Evolutionary conservation across 805 yeast genomes (phyloP).

Genomic region (Ogataea pilisensis): DNA sequence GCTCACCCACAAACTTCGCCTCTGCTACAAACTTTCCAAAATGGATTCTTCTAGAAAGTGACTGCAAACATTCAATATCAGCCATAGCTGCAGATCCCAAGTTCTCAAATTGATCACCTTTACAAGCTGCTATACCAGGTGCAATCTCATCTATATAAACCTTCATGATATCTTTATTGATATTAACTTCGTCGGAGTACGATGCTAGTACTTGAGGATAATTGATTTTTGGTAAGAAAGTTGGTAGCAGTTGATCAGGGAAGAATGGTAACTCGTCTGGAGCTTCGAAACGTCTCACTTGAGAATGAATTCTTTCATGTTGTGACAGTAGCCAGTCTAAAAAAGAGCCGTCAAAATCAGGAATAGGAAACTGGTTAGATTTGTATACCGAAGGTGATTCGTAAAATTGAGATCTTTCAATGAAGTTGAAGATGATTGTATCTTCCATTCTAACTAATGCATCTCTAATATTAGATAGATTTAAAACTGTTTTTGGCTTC

Average conservation of each 20-base stretch:
- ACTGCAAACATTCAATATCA: constrained; percentile 85
- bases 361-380: constrained; percentile 51
- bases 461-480: constrained; percentile 76
- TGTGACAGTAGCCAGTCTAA: constrained; percentile 82
- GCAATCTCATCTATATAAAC: constrained; percentile 72
- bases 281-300: constrained; percentile 83
- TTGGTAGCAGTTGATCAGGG: constrained; percentile 57
- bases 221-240: constrained; percentile 68
- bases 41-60: constrained; percentile 87
- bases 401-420: constrained; percentile 88
- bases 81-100: constrained; percentile 80
- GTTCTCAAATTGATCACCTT: constrained; percentile 78
- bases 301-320: constrained; percentile 71
- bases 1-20: constrained; percentile 75
- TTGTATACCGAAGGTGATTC: constrained; percentile 73
- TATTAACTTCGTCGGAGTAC: constrained; percentile 70
- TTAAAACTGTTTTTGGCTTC: constrained; percentile 76
- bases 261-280: constrained; percentile 94
- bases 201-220: constrained; percentile 78
- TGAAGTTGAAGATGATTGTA: constrained; percentile 85
- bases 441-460: constrained; percentile 93
- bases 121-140: constrained; percentile 62
- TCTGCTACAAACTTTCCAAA: constrained; percentile 98
- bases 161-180: constrained; percentile 62
- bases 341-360: constrained; percentile 70